phyloP scores from a whole-genome alignment of 768 basidiomycete genomes.

The Sarcomyxa edulis region DNA sequence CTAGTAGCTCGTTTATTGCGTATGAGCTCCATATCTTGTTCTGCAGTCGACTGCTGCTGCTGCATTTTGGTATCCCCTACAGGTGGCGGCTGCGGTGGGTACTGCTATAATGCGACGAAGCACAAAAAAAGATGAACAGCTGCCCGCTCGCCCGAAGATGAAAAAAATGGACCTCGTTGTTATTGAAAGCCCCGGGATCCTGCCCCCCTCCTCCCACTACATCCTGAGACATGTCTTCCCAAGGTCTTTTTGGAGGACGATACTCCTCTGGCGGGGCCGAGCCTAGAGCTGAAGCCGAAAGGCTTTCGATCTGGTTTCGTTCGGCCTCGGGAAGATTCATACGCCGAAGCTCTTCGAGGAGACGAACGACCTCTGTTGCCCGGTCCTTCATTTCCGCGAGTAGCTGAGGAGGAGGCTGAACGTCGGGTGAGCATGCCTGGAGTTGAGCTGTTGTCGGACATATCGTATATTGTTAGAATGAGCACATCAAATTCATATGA shows the following conservation, averaged over 20 bases:
- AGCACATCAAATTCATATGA: too few species aligned
- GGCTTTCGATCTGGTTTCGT: conserved; percentile 22
- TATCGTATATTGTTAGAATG: too few species aligned
- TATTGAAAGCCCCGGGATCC: conserved; percentile 25
- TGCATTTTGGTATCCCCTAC: conserved; percentile 26
- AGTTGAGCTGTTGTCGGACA: conserved; percentile 27
- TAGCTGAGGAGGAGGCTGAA: conserved; percentile 51
- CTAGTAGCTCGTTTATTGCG: conserved; percentile 76
- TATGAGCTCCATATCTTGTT: conserved; percentile 83
- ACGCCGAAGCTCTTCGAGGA: conserved; percentile 58
- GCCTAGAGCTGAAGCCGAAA: conserved; percentile 16
- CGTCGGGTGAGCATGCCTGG: conserved; percentile 40
- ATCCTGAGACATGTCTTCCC: conserved; percentile 66
- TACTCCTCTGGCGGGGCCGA: conserved; percentile 37
- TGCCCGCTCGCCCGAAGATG: neutral
- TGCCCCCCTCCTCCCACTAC: conserved; percentile 24
- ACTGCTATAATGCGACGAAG: neutral
- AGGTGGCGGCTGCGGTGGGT: conserved; percentile 18
- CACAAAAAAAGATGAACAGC: too few species aligned
- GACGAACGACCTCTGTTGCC: conserved; percentile 60
- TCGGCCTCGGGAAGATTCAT: conserved; percentile 32
- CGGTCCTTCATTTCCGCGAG: conserved; percentile 65
- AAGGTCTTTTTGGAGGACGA: conserved; percentile 71
- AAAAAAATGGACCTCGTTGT: conserved; percentile 16
- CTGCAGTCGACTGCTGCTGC: conserved; percentile 60